phyloP scores from a whole-genome alignment of 352 stramenopile genomes.

The Pythium periplocum region DNA sequence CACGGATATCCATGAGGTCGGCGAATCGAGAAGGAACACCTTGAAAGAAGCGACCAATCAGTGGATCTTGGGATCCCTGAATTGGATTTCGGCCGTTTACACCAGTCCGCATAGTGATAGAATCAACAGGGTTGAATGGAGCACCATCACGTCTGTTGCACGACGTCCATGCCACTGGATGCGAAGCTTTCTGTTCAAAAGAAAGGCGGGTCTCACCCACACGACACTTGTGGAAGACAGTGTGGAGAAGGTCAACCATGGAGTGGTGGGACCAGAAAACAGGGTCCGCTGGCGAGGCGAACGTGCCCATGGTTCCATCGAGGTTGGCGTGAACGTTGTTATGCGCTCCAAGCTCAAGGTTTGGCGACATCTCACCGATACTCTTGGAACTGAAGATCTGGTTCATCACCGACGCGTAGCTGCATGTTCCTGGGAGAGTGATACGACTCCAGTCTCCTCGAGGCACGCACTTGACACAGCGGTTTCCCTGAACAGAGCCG shows the following conservation, averaged over 20 bases:
- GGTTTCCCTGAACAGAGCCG: slow-evolving; percentile 21
- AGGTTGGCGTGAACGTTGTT: slow-evolving; percentile 62
- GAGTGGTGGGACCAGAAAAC: slow-evolving; percentile 80
- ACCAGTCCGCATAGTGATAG: slow-evolving; percentile 2
- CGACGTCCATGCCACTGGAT: slow-evolving; percentile 40
- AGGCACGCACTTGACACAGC: slow-evolving; percentile 45
- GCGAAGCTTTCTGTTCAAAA: slow-evolving; percentile 37
- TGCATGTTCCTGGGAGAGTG: slow-evolving; percentile 50
- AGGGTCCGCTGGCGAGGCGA: slow-evolving; percentile 45
- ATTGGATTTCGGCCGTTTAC: slow-evolving; percentile 15
- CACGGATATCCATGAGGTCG: slow-evolving; percentile 12
- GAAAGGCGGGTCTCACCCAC: slow-evolving; percentile 36
- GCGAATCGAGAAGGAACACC: slow-evolving; percentile 9
- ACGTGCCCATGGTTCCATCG: slow-evolving; percentile 38
- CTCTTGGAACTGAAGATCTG: slow-evolving; percentile 43
- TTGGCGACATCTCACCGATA: slow-evolving; percentile 41
- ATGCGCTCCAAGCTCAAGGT: slow-evolving; percentile 53
- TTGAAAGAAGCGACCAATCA: slow-evolving; percentile 12
- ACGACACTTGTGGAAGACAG: slow-evolving; percentile 67
- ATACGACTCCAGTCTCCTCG: slow-evolving; percentile 38
- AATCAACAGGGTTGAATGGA: slow-evolving; percentile 25
- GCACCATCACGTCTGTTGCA: slow-evolving; percentile 33
- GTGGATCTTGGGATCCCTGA: slow-evolving; percentile 8
- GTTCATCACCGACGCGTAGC: slow-evolving; percentile 38
- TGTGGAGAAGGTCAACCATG: slow-evolving; percentile 62